These are phyloP conservation scores for Ogataea naganishii DNA, from an alignment of 805 yeast species.

Conservation along the genomic window DNA sequence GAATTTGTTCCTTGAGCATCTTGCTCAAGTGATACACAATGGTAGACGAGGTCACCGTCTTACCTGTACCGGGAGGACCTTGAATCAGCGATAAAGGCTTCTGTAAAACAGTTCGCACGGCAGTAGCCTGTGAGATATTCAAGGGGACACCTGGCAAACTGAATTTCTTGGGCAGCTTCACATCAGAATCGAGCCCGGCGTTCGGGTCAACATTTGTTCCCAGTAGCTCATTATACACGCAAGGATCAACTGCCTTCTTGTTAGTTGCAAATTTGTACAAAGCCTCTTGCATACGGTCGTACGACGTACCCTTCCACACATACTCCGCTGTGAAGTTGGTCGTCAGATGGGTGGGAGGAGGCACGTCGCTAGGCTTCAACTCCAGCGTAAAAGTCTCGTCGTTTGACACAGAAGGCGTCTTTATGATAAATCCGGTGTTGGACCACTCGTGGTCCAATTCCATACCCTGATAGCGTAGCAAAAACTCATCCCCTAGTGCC, in stretches of 20 bases:
- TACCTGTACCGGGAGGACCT: slow-evolving; percentile 97
- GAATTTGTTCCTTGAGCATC: slow-evolving; percentile 51
- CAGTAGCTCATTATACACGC: slow-evolving; percentile 65
- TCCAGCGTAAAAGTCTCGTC: slow-evolving; percentile 55
- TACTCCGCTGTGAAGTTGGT: slow-evolving; percentile 76
- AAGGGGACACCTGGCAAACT: slow-evolving; percentile 61
- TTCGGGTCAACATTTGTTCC: slow-evolving; percentile 71
- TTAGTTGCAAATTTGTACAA: slow-evolving; percentile 62
- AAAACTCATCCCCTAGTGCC: slow-evolving; percentile 80
- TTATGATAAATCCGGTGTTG: slow-evolving; percentile 60
- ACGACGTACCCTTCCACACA: slow-evolving; percentile 83
- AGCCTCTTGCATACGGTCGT: slow-evolving; percentile 77
- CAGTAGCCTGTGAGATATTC: slow-evolving; percentile 72
- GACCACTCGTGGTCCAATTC: slow-evolving; percentile 55
- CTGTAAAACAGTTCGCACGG: slow-evolving; percentile 60
- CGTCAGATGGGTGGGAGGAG: slow-evolving; percentile 52
- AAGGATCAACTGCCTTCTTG: slow-evolving; percentile 61
- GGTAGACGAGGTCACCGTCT: slow-evolving; percentile 88
- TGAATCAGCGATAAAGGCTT: slow-evolving; percentile 77
- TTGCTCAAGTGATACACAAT: slow-evolving; percentile 69
- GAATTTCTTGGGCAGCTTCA: slow-evolving; percentile 50
- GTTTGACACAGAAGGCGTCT: slow-evolving; percentile 60
- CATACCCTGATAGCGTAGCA: slow-evolving; percentile 52
- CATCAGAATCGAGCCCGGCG: slow-evolving; percentile 54
- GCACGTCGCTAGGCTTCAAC: slow-evolving; percentile 32